These are phyloP conservation scores for Papiliotrema laurentii DNA, from an alignment of 1,284 basidiomycete genomes.

Conservation along the genomic window DNA sequence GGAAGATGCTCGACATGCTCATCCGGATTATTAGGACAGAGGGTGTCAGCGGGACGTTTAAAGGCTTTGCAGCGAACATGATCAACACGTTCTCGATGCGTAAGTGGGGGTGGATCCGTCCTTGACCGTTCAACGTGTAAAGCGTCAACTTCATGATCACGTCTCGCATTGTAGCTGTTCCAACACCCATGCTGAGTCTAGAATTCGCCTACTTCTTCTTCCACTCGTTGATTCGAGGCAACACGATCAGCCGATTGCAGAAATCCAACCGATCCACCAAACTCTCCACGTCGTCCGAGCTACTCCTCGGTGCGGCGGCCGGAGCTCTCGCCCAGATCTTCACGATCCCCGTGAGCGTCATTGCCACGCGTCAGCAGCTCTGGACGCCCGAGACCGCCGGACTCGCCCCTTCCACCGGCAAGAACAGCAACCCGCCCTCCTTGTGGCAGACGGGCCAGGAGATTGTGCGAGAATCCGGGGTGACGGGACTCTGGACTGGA, in stretches of 20 bases:
- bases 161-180: neutral
- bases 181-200: slow-evolving; percentile 38
- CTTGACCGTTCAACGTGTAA: neutral
- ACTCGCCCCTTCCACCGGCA: neutral
- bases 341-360: slow-evolving; percentile 95
- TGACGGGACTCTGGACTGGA: slow-evolving; percentile 90
- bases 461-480: slow-evolving; percentile 87
- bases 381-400: slow-evolving; percentile 44
- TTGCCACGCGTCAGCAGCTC: slow-evolving; percentile 95
- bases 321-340: slow-evolving; percentile 96
- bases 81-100: slow-evolving; percentile 95
- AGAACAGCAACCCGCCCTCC: slow-evolving; percentile 26
- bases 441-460: slow-evolving; percentile 68
- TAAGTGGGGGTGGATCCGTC: slow-evolving; percentile 51
- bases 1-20: slow-evolving; percentile 60
- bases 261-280: slow-evolving; percentile 33
- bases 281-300: slow-evolving; percentile 74
- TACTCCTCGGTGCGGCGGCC: slow-evolving; percentile 83
- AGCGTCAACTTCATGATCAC: neutral
- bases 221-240: slow-evolving; percentile 79
- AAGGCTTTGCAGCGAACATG: slow-evolving; percentile 96
- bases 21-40: slow-evolving; percentile 70
- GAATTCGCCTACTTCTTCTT: slow-evolving; percentile 99
- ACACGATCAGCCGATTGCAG: slow-evolving; percentile 23
- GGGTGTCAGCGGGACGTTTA: slow-evolving; percentile 77